phyloP scores from a whole-genome alignment of 1,139 yeast genomes.

The Meyerozyma athensensis region DNA sequence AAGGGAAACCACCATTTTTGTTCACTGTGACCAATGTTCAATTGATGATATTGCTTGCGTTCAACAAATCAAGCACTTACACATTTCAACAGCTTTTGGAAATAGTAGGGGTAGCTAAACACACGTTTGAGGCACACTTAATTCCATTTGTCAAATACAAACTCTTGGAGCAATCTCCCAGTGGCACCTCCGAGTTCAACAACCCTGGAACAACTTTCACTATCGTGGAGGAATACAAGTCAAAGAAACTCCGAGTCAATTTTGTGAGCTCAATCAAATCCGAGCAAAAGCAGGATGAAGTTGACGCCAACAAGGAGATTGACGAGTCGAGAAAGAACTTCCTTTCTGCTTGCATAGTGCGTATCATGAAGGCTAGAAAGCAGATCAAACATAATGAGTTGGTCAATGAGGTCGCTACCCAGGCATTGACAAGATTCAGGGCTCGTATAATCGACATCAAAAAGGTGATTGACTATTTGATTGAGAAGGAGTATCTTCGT shows the following conservation, averaged over 20 bases:
- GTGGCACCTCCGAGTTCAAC: constrained; percentile 44
- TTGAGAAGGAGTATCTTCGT: constrained; percentile 79
- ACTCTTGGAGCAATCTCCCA: constrained; percentile 61
- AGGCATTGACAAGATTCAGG: constrained; percentile 76
- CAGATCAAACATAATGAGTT: constrained; percentile 71
- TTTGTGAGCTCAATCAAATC: constrained; percentile 78
- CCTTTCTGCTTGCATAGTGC: constrained; percentile 88
- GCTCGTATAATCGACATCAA: constrained; percentile 86
- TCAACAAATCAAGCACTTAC: constrained; percentile 59
- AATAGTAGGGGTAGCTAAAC: constrained; percentile 62
- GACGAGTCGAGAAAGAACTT: constrained; percentile 83
- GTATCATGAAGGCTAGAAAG: constrained; percentile 94
- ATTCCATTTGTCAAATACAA: constrained; percentile 76
- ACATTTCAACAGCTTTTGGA: constrained; percentile 59
- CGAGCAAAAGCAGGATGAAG: constrained; percentile 73
- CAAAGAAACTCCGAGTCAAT: constrained; percentile 80
- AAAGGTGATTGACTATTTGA: constrained; percentile 76
- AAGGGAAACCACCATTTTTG: constrained; percentile 77
- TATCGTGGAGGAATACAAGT: constrained; percentile 76
- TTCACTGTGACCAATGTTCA: constrained; percentile 84
- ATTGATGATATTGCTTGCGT: constrained; percentile 78
- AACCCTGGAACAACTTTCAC: constrained; percentile 60
- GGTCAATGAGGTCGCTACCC: constrained; percentile 85
- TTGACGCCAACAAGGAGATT: constrained; percentile 79
- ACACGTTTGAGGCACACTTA: constrained; percentile 69